phyloP scores from a whole-genome alignment of 1,139 yeast species.

The Saccharomyces hybrid region DNA sequence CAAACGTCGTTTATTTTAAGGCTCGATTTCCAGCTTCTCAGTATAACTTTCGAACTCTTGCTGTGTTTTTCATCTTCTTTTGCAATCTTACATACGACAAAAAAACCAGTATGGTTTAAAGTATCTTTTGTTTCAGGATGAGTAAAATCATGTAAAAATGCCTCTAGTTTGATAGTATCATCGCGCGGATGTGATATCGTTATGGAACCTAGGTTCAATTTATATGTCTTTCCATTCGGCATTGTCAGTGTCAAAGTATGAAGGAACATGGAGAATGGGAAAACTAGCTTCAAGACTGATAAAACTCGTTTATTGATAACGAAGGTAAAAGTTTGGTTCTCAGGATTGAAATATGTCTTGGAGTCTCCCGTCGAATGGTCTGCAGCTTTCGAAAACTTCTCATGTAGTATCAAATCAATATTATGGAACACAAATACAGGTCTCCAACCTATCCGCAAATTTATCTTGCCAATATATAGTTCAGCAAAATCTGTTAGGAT shows the following conservation, averaged over 20 bases:
- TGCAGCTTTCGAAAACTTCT: neutral
- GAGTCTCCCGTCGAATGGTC: neutral
- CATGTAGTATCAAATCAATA: constrained; percentile 11
- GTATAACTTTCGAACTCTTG: constrained; percentile 5
- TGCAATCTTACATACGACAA: constrained; percentile 12
- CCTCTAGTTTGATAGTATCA: constrained; percentile 13
- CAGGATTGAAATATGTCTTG: neutral
- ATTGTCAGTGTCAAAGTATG: constrained; percentile 11
- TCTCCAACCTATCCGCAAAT: constrained; percentile 15
- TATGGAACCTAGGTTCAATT: constrained; percentile 15
- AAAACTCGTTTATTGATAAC: constrained; percentile 3
- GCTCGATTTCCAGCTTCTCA: constrained; percentile 15
- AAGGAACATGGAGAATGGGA: constrained; percentile 15
- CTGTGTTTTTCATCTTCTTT: constrained; percentile 3
- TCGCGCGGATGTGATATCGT: constrained; percentile 12
- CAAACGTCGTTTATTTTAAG: constrained; percentile 6
- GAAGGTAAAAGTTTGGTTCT: constrained; percentile 6
- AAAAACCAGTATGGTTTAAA: constrained; percentile 17
- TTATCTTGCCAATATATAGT: constrained; percentile 13
- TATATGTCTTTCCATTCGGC: constrained; percentile 8
- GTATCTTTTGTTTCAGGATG: constrained; percentile 13
- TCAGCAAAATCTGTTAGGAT: constrained; percentile 9
- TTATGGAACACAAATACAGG: constrained; percentile 16
- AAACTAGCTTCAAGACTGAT: constrained; percentile 10
- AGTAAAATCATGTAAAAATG: constrained; percentile 15